phyloP scores from a whole-genome alignment of 805 yeast species.

The Candida palmyrensis region DNA sequence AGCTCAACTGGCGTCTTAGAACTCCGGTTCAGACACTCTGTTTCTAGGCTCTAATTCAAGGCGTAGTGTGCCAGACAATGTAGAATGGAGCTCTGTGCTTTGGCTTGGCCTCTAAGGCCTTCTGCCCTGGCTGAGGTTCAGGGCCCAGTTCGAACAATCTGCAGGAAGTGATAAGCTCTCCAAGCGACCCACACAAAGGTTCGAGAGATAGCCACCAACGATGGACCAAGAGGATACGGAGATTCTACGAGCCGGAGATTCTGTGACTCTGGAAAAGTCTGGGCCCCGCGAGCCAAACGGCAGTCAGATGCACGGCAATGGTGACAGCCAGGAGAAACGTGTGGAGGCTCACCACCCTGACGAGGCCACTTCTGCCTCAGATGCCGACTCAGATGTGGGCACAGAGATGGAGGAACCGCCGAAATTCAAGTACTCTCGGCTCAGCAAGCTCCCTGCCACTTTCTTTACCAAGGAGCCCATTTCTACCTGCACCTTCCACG shows the following conservation, averaged over 20 bases:
- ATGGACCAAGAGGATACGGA: background rate
- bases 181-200: too few relatives aligned
- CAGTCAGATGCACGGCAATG: constrained; percentile 3
- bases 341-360: too few relatives aligned
- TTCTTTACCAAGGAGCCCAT: constrained; percentile 75
- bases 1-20: too few relatives aligned
- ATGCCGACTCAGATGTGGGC: constrained; percentile 33
- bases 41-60: too few relatives aligned
- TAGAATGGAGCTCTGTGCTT: too few relatives aligned
- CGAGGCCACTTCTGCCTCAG: constrained; percentile 21
- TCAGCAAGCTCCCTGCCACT: constrained; percentile 60
- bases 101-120: too few relatives aligned
- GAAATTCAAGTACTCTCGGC: constrained; percentile 64
- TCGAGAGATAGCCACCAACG: too few relatives aligned
- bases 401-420: constrained; percentile 64
- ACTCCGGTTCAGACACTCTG: too few relatives aligned
- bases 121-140: too few relatives aligned
- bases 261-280: background rate
- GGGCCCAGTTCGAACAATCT: too few relatives aligned
- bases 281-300: background rate
- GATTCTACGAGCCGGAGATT: background rate
- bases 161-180: too few relatives aligned
- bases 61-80: too few relatives aligned
- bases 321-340: constrained; percentile 16
- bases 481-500: constrained; percentile 61